phyloP scores from a whole-genome alignment of 768 basidiomycete genomes.

The Termitomyces sp. region DNA sequence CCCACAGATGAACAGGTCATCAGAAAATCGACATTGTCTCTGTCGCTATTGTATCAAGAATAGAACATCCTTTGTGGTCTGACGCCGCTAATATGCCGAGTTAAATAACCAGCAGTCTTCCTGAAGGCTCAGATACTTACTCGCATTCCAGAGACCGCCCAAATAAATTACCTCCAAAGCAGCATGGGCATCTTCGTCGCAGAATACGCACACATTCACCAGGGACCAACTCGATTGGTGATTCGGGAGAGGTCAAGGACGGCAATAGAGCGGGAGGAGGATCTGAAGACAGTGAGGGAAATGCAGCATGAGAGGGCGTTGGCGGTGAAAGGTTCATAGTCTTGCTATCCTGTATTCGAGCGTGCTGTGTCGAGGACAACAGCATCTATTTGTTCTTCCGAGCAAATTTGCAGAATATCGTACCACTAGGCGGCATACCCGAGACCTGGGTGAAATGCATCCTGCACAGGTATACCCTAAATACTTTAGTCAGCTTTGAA shows the following conservation, averaged over 20 bases:
- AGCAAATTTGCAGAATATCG: not conserved
- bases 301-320: too few species aligned
- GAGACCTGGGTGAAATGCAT: conserved; percentile 2
- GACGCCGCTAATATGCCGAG: not conserved
- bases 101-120: not conserved
- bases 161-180: conserved; percentile 23
- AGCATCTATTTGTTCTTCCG: not conserved
- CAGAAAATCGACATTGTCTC: too few species aligned
- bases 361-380: not conserved
- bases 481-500: not conserved
- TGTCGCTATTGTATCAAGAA: too few species aligned
- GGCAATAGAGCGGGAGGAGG: not conserved
- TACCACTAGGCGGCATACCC: not conserved
- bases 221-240: not conserved
- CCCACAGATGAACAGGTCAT: too few species aligned
- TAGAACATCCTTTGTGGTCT: too few species aligned
- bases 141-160: conserved; percentile 14
- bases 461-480: not conserved
- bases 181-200: conserved; percentile 26
- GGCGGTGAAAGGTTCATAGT: not conserved
- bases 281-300: not conserved
- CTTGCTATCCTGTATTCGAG: conserved; percentile 12
- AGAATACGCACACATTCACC: conserved; percentile 16
- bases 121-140: not conserved
- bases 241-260: not conserved